Evolutionary conservation across 2,329 filamentous ascomycete genomes (phyloP), one percentile per base, ranked within the genome.

Genomic region (Colletotrichum higginsianum): DNA sequence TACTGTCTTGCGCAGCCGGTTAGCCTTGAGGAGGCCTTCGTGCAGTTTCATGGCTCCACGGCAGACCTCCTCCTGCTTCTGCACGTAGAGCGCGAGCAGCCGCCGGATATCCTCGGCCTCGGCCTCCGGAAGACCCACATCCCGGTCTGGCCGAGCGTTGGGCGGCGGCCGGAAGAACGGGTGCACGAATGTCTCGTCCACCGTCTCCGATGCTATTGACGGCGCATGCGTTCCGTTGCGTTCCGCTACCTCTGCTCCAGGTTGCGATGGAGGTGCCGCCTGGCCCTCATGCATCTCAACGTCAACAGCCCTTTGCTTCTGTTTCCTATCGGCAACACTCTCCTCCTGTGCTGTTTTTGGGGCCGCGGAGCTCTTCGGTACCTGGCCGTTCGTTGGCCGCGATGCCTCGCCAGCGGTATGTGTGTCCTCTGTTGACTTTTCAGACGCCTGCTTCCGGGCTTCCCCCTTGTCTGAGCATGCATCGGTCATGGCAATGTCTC

Each of bases 11-110:
- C 94, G 88, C 80, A 93, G 87, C 55, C 93, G 88, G 75, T 96
- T 91, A 1, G 93, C 93, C 76, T 89, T 89, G 73, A 95, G 85
- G 63, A 97, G 85, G 1, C 93, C 93, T 61, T 91, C 86, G 73
- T 93, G 91, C 60, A 96, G 84, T 71, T 87, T 88, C 67, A 89
- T 87, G 1, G 91, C 88, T 9, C 92, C 91, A 5, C 93, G 90
- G 67, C 93, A 92, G 2, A 96, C 90, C 79, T 96, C 94, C 77
- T 96, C 94, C 78, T 96, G 94, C 80, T 96, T 96, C 77, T 96
- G 94, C 35, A 96, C 90, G 79, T 94, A 96, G 13, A 94, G 84
- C 74, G 94, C 88, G 60, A 96, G 85, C 21, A 95, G 82, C 68
- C 92, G 88, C 70, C 94, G 90, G 53, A 94, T 91, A 71, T 96